Evolutionary conservation across 495 filamentous ascomycete genomes (phyloP).

Genomic region (Penicillium turbatum): DNA sequence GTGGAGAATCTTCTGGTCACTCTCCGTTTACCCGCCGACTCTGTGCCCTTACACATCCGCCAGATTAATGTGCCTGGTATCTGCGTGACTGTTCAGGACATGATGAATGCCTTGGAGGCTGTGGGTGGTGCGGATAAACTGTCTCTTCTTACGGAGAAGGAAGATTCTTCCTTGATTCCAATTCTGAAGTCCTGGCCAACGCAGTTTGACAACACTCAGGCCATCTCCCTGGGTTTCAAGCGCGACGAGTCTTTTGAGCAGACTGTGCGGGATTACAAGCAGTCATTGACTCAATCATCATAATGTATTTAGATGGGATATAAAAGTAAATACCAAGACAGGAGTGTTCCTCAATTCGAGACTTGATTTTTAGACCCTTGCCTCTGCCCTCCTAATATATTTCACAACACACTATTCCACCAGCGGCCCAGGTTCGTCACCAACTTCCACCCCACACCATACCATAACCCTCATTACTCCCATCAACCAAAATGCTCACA

Average conservation of each 20-base stretch:
- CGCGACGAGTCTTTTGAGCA: slow-evolving; percentile 54
- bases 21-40: slow-evolving; percentile 46
- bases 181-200: slow-evolving; percentile 68
- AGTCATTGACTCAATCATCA: slow-evolving; percentile 25
- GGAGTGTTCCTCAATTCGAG: too few species aligned
- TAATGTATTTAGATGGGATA: background rate
- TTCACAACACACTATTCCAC: background rate
- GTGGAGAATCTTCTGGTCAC: slow-evolving; percentile 62
- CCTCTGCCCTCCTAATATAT: too few species aligned
- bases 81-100: slow-evolving; percentile 62
- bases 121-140: slow-evolving; percentile 64
- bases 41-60: slow-evolving; percentile 51
- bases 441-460: too few species aligned
- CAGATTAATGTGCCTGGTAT: slow-evolving; percentile 69
- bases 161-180: slow-evolving; percentile 53
- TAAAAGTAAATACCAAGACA: too few species aligned
- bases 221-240: slow-evolving; percentile 54
- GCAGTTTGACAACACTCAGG: slow-evolving; percentile 57
- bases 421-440: too few species aligned
- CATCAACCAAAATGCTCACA: slow-evolving; percentile 14
- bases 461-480: too few species aligned
- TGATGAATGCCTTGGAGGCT: slow-evolving; percentile 65
- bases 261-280: slow-evolving; percentile 51
- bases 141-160: slow-evolving; percentile 54
- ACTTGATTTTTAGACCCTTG: too few species aligned